Percentiles rank a stretch among this genome's conserved stretches.
Evolutionary conservation across 2,329 filamentous ascomycete genomes (phyloP).

Genomic region (Calonectria pteridis): DNA sequence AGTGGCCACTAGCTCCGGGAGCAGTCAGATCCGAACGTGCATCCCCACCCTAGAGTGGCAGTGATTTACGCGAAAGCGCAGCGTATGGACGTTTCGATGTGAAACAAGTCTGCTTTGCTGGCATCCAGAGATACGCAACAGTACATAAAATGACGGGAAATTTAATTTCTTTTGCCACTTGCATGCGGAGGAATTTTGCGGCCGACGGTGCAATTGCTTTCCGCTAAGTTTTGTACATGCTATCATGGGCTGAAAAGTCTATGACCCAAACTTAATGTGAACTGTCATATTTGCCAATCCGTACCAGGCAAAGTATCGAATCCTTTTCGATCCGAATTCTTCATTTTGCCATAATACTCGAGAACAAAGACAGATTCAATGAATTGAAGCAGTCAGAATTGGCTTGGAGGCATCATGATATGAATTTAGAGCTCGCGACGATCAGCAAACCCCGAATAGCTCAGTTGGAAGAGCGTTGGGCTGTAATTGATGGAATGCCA

Average conservation of each 20-base stretch:
- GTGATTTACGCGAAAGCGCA: neutral
- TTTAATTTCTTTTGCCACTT: neutral
- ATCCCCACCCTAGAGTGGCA: neutral
- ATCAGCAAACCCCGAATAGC: slow-evolving; percentile 7
- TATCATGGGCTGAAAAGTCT: too few species aligned
- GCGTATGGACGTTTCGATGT: neutral
- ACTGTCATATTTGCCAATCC: too few species aligned
- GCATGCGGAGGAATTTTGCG: neutral
- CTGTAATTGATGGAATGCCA: slow-evolving; percentile 12
- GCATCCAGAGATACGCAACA: neutral
- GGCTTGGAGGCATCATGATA: too few species aligned
- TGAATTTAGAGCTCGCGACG: neutral
- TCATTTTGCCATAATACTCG: too few species aligned
- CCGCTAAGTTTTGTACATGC: neutral
- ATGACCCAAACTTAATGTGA: too few species aligned
- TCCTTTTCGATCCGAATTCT: neutral
- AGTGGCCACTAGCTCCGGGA: neutral
- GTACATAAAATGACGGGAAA: too few species aligned
- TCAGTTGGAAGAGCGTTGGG: slow-evolving; percentile 13
- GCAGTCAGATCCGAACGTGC: neutral
- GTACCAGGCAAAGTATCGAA: neutral
- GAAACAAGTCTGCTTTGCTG: neutral
- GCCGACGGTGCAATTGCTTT: neutral
- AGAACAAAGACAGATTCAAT: neutral
- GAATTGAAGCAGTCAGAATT: neutral